Percentiles rank a stretch among this genome's conserved stretches.
These are phyloP conservation scores for Aspergillus aculeatus DNA, from an alignment of 2,329 filamentous ascomycete genomes.

Conservation along the genomic window DNA sequence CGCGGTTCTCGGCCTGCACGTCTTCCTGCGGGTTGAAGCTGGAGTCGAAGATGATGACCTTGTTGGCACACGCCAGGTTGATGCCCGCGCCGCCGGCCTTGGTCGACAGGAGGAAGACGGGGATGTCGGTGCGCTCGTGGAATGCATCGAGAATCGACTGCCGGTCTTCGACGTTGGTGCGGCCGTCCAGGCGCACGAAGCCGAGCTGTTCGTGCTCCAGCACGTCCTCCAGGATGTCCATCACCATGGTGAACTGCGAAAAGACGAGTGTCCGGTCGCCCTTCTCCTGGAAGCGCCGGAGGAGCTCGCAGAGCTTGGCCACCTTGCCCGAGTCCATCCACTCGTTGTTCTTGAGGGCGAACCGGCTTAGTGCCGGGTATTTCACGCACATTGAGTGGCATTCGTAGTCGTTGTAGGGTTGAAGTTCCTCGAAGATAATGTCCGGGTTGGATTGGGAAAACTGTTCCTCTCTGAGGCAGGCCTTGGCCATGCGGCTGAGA, in stretches of 20 bases:
- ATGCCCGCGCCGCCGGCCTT: conserved; percentile 96
- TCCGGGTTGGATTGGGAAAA: conserved; percentile 52
- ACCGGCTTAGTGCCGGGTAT: conserved; percentile 56
- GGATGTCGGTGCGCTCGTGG: conserved; percentile 70
- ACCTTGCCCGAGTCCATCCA: conserved; percentile 83
- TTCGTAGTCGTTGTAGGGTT: conserved; percentile 60
- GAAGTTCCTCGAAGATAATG: conserved; percentile 55
- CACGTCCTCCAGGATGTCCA: conserved; percentile 85
- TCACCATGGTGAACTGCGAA: conserved; percentile 86
- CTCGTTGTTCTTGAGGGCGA: conserved; percentile 58
- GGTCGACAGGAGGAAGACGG: conserved; percentile 89
- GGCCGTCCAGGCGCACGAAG: conserved; percentile 84
- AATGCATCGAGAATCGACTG: conserved; percentile 89
- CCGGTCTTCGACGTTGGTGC: conserved; percentile 75
- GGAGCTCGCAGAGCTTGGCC: conserved; percentile 71
- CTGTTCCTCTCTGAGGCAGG: conserved; percentile 68
- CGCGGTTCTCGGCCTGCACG: conserved; percentile 95
- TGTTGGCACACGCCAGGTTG: conserved; percentile 93
- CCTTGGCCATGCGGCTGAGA: conserved; percentile 73
- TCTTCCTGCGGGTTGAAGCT: conserved; percentile 99
- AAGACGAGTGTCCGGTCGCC: conserved; percentile 89
- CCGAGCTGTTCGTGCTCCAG: conserved; percentile 69
- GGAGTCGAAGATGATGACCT: conserved; percentile 95
- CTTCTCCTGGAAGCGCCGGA: conserved; percentile 70
- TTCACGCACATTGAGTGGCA: conserved; percentile 58